A percentile compares a stretch with the other conserved stretches of the same genome.
Evolutionary conservation across 495 filamentous ascomycete species (phyloP).

Genomic region (Penicillium bovifimosum): DNA sequence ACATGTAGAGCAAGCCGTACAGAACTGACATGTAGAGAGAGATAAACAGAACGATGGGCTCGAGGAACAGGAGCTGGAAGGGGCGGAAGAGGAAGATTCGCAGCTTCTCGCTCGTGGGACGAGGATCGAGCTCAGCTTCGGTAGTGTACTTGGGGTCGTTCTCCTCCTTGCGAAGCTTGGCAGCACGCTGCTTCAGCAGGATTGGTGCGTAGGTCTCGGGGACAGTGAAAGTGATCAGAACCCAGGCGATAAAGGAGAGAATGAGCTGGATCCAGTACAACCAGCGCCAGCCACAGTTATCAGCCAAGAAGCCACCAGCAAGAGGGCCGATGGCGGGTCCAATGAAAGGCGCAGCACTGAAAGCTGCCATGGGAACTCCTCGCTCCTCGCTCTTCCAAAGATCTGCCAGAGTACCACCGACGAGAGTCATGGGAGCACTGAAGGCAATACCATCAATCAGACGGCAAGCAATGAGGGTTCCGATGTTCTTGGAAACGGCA

Average conservation of each 20-base stretch:
- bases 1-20: slow-evolving; percentile 78
- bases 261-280: slow-evolving; percentile 82
- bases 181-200: slow-evolving; percentile 58
- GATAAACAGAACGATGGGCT: slow-evolving; percentile 75
- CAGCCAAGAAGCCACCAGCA: slow-evolving; percentile 66
- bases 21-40: slow-evolving; percentile 73
- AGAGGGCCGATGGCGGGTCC: slow-evolving; percentile 71
- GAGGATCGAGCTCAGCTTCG: slow-evolving; percentile 65
- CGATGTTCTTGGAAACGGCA: slow-evolving; percentile 67
- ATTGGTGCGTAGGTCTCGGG: slow-evolving; percentile 76
- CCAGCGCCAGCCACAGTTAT: slow-evolving; percentile 72
- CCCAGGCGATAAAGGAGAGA: slow-evolving; percentile 56
- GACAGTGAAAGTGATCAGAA: slow-evolving; percentile 71
- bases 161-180: slow-evolving; percentile 62
- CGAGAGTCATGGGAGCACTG: slow-evolving; percentile 76
- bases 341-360: slow-evolving; percentile 72
- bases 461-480: slow-evolving; percentile 66
- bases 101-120: slow-evolving; percentile 57
- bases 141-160: slow-evolving; percentile 61
- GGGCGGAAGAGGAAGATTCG: slow-evolving; percentile 66
- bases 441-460: slow-evolving; percentile 76
- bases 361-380: slow-evolving; percentile 82
- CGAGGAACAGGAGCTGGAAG: slow-evolving; percentile 72
- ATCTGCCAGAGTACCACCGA: slow-evolving; percentile 76
- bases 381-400: slow-evolving; percentile 77